A percentile compares a stretch with the other conserved stretches of the same genome.
Conservation (phyloP, 2,329 filamentous ascomycete species). For the Leptographium wingfieldii region DNA sequence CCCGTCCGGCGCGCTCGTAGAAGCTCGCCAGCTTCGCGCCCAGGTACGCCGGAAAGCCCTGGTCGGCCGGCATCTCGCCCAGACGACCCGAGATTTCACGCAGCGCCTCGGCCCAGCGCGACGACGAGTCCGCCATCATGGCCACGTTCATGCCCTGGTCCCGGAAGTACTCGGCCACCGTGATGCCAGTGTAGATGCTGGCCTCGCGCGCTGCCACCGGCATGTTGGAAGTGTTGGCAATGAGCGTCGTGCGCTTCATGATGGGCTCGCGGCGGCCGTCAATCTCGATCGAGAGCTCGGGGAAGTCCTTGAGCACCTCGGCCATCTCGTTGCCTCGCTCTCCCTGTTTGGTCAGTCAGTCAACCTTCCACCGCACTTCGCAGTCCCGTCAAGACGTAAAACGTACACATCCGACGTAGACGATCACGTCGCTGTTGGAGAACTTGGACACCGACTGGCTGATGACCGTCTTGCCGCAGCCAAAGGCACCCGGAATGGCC, state of each 20-base stretch:
- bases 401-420: conserved; percentile 67
- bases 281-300: conserved; percentile 89
- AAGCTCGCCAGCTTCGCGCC: conserved; percentile 95
- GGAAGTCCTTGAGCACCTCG: conserved; percentile 99
- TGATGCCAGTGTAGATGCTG: conserved; percentile 96
- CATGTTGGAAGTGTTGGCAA: conserved; percentile 99
- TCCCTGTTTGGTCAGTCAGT: conserved; percentile 16
- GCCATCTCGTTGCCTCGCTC: conserved; percentile 99
- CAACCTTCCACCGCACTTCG: not conserved
- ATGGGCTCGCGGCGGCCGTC: conserved; percentile 94
- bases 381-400: conserved; percentile 16
- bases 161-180: conserved; percentile 90
- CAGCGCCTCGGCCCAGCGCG: conserved; percentile 95
- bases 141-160: conserved; percentile 95
- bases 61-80: conserved; percentile 98
- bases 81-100: conserved; percentile 98
- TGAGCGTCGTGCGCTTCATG: conserved; percentile 98
- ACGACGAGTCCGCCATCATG: conserved; percentile 99
- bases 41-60: conserved; percentile 97
- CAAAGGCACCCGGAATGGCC: conserved; percentile 95
- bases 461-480: conserved; percentile 98
- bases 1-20: conserved; percentile 94
- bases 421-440: conserved; percentile 97
- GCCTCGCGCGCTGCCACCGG: conserved; percentile 95
- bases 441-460: conserved; percentile 98